Base-by-base conservation (phyloP, 371 early-diverging fungal species). In the Rhizomucor pusillus region DNA sequence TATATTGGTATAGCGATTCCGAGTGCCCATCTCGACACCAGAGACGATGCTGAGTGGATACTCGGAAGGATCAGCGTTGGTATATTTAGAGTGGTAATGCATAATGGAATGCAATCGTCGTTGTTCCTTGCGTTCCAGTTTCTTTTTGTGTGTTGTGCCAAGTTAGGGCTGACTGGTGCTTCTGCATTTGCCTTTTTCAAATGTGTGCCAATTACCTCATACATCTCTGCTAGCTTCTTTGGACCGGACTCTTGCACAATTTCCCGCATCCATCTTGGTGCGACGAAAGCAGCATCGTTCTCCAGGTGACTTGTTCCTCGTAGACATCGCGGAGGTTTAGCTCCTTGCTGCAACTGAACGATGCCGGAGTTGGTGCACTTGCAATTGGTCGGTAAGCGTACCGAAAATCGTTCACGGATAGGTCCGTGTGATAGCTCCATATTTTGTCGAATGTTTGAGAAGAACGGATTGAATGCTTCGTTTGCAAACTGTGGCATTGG, bases 1-100 rank as follows among this genome's bases (percentile, higher is more conserved):
- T 24, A 90, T 86, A 60, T 92, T 90, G 48, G 75, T 78, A 68
- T 93, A 94, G 20, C 92, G 72, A 63, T 89, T 88, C 60, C 80
- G 67, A 19, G 79, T 66, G 7, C 85, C 87, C 66, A 81, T 81
- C 65, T 87, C 88, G 43, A 85, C 69, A 14, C 80, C 84, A 11
- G 82, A 80, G 22, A 85, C 76, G 40, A 87, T 84, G 60, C 85
- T 84, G 50, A 77, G 75, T 13, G 78, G 81, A 51, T 64, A 68
- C 14, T 75, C 72, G n/a, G 67, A 57, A 13, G 70, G 65, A 44
- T 60, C 65, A 43, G 54, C 57, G 29, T 63, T 64, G 33, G 66
- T 67, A n/a, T n/a, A n/a, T 40, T 70, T 80, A 16, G 73, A 69
- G 58, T 71, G 84, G 40, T 73, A 83, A 50, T 67, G 69, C 82